Conservation (phyloP, 2,329 filamentous ascomycete species). For the Phoma sp. region DNA sequence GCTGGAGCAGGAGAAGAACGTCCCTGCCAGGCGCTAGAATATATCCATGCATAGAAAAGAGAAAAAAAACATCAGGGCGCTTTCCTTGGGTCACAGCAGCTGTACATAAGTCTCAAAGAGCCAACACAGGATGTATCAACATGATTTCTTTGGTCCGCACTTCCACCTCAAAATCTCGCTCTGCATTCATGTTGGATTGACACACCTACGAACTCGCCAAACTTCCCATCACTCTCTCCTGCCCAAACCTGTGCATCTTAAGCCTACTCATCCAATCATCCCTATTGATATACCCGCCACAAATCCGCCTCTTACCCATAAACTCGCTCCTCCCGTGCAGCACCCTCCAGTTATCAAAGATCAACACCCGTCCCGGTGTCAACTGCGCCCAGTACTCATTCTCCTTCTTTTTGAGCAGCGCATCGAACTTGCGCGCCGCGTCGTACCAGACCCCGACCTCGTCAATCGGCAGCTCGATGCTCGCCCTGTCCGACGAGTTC, state of each 20-base stretch:
- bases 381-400: constrained; percentile 83
- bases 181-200: no score
- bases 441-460: constrained; percentile 73
- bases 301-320: constrained; percentile 83
- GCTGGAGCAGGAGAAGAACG: constrained; percentile 73
- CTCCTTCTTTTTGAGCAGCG: constrained; percentile 68
- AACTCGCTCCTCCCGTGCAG: constrained; percentile 87
- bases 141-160: constrained; percentile 24
- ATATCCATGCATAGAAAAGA: constrained; percentile 13
- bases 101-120: constrained; percentile 36
- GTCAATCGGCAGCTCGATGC: constrained; percentile 63
- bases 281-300: constrained; percentile 72
- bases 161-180: no score
- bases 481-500: constrained; percentile 90
- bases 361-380: constrained; percentile 78
- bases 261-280: constrained; percentile 38
- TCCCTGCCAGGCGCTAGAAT: constrained; percentile 14
- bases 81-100: constrained; percentile 27
- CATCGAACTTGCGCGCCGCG: constrained; percentile 77
- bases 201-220: constrained; percentile 13
- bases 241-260: constrained; percentile 27
- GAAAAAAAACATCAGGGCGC: constrained; percentile 14
- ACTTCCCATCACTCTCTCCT: constrained; percentile 20
- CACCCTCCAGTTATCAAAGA: constrained; percentile 97
- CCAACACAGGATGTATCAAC: constrained; percentile 40